Evolutionary conservation across 1,139 yeast species (phyloP).

Genomic region (Yamadazyma friedrichii): DNA sequence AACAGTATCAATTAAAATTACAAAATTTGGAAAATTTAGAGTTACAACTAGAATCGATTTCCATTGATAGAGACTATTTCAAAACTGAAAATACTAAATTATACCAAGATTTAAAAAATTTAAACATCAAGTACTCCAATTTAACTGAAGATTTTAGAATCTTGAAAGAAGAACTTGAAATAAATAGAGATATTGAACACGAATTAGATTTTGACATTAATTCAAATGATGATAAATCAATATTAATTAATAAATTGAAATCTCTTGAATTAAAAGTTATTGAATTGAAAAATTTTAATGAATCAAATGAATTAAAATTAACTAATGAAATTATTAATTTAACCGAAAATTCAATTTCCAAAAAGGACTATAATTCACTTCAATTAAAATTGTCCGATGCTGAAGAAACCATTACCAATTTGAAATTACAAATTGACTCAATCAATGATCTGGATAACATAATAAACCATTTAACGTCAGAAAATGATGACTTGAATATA

Average conservation of each 20-base stretch:
- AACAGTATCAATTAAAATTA: slow-evolving; percentile 20
- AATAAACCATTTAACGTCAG: slow-evolving; percentile 55
- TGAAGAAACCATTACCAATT: slow-evolving; percentile 39
- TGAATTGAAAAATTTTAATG: slow-evolving; percentile 36
- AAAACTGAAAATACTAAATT: slow-evolving; percentile 41
- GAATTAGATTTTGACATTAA: slow-evolving; percentile 22
- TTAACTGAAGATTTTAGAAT: slow-evolving; percentile 40
- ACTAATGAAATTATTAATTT: slow-evolving; percentile 14
- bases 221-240: slow-evolving; percentile 19
- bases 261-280: slow-evolving; percentile 38
- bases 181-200: slow-evolving; percentile 39
- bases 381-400: slow-evolving; percentile 35
- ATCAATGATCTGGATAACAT: slow-evolving; percentile 45
- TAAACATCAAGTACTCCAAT: slow-evolving; percentile 36
- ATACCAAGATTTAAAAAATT: slow-evolving; percentile 21
- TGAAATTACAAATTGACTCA: slow-evolving; percentile 45
- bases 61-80: slow-evolving; percentile 55
- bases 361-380: slow-evolving; percentile 14
- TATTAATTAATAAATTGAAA: slow-evolving; percentile 27
- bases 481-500: slow-evolving; percentile 48
- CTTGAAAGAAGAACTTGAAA: slow-evolving; percentile 46
- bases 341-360: slow-evolving; percentile 14
- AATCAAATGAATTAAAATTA: slow-evolving; percentile 26
- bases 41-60: slow-evolving; percentile 45
- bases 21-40: slow-evolving; percentile 27